These are phyloP conservation scores for Umbilicus rupestris DNA, from an alignment of 164 flowering plant genomes.

Conservation along the genomic window DNA sequence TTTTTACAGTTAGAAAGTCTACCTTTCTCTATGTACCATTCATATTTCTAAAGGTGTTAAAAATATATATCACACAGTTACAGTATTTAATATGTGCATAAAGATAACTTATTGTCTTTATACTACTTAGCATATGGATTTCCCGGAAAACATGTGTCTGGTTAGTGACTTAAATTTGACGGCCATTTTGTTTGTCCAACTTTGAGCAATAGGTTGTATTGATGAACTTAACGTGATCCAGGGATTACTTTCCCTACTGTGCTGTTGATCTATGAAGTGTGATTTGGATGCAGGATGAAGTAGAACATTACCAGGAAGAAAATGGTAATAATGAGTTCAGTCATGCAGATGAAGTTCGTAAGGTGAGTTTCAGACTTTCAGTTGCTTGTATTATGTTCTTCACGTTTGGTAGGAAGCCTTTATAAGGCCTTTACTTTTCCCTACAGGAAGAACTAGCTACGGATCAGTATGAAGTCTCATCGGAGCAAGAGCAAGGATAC, in stretches of 20 bases:
- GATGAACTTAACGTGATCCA: not conserved
- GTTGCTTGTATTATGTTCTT: not conserved
- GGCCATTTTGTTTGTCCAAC: not conserved
- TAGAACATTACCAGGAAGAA: not conserved
- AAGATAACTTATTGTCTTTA: not conserved
- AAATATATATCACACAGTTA: not conserved
- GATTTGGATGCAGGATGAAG: not conserved
- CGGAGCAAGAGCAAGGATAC: constrained; percentile 27
- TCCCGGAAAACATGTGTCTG: not conserved
- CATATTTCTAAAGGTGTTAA: not conserved
- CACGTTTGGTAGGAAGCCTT: not conserved
- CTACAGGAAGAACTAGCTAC: constrained; percentile 34
- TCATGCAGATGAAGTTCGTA: not conserved
- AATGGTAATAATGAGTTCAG: not conserved
- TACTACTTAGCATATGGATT: not conserved
- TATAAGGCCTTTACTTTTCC: not conserved
- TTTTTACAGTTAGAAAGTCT: not conserved
- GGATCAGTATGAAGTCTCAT: constrained; percentile 25
- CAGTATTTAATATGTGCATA: not conserved
- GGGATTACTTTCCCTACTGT: not conserved
- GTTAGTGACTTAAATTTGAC: not conserved
- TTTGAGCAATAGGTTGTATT: not conserved
- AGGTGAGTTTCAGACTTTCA: not conserved
- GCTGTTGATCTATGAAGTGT: not conserved
- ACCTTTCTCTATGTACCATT: not conserved